Evolutionary conservation across 2,329 filamentous ascomycete species (phyloP), one percentile per base, ranked within the genome.

Genomic region (Stagonosporopsis cucurbitacearum): DNA sequence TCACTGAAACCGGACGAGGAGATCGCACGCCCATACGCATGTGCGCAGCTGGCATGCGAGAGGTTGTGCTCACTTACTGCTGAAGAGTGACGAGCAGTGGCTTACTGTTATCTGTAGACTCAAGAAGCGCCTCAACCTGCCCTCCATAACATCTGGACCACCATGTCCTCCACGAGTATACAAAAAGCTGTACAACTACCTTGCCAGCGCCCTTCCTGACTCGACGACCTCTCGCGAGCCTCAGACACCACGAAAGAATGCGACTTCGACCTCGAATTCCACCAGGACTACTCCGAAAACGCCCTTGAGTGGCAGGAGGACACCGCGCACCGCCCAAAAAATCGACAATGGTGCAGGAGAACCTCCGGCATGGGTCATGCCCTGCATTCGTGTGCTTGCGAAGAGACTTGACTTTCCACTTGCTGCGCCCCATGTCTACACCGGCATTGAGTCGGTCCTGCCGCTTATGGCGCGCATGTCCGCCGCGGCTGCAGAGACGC

Each of bases 101-200:
- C 51, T 82, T 77, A 69, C 70, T 28, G 19, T 7, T 79, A 61
- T 11, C 1, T n/a, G 5, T 54, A 92, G 92, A 49, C 81, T 96
- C 35, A 93, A 92, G 60, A 70, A 66, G 25, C 68, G 67, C 15
- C 66, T 75, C 51, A 75, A 75, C 44, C 63, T 74, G 13, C 68
- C 73, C 19, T 50, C 71, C 22, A 73, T 75, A 25, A 52, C 67
- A 9, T 70, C 73, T 12, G 72, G 71, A 12, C 72, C 73, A 7
- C 73, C 73, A 22, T 75, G 72, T 32, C 71, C 72, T 3, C 71
- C 73, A 2, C 72, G 70, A 22, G 67, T 92, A 48, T 98, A 98
- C 80, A 90, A 90, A 68, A 91, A 91, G 55, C 81, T 98, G 33
- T 95, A 93, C 73, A 80, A 80, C 28, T 92, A 94, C 71, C 85